Base-by-base conservation (phyloP, 2,329 filamentous ascomycete genomes). In the Beauveria sp. region DNA sequence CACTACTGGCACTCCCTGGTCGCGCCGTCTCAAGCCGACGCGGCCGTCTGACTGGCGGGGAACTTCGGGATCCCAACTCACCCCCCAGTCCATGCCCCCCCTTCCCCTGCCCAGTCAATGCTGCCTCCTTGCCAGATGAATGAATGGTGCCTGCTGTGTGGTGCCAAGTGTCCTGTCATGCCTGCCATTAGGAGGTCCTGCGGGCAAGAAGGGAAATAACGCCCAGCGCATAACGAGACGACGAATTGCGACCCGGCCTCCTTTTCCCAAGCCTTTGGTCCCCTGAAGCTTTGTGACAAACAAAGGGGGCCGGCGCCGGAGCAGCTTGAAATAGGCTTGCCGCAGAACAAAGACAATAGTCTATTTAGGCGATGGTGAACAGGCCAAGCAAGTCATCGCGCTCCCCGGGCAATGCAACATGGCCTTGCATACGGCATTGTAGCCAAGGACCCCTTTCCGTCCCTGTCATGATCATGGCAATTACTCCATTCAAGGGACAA, bases 51-150 rank as follows among this genome's bases (percentile, higher is more conserved):
- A 58, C 44, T 58, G 55, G 55, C 55, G 55, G 55, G 55, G 55
- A 63, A 63, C 61, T 61, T 69, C 69, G 68, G 69, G 66, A 66
- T 68, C 68, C 68, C 63, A 64, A 71, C 40, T 22, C 28, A 48
- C 14, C 30, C 44, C 55, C 30, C n/a, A 18, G 40, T 46, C 50
- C 20, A 26, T 24, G 18, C 24, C 54, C 54, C 12, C 10, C 26
- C 22, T 14, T 40, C 51, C 22, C 20, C 37, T 34, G 24, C 20
- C 51, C 30, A 41, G 52, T 28, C 37, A 54, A n/a, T 54, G 34
- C 37, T 26, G 28, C 20, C 34, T 40, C 28, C 34, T 53, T 5
- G 30, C 30, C 30, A 34, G 30, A 14, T 14, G 30, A 14, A 34
- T 34, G 30, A 34, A 34, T 34, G 3, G 30, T 34, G 30, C 30